phyloP scores from a whole-genome alignment of 768 basidiomycete genomes.

The Termitomyces sp. region DNA sequence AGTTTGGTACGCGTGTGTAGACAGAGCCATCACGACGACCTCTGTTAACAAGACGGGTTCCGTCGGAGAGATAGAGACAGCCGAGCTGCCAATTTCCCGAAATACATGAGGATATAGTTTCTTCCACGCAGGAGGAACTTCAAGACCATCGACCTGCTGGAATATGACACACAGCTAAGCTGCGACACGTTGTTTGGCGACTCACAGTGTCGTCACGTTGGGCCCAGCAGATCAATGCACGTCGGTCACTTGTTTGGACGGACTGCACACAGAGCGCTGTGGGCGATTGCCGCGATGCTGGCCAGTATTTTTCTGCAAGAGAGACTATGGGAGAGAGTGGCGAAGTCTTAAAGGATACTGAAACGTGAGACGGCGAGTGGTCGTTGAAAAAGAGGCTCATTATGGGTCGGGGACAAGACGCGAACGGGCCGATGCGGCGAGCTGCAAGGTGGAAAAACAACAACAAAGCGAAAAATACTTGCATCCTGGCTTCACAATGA shows the following conservation, averaged over 20 bases:
- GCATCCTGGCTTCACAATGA: constrained; percentile 5
- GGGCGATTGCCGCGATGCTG: constrained; percentile 8
- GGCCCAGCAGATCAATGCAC: constrained; percentile 26
- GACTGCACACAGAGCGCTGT: constrained; percentile 13
- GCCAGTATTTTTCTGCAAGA: constrained; percentile 28
- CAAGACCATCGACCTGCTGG: constrained; percentile 25
- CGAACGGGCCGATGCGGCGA: background rate
- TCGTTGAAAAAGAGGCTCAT: constrained; percentile 26
- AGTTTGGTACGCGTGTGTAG: constrained; percentile 39
- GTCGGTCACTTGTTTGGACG: constrained; percentile 1
- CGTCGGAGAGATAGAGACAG: constrained; percentile 17
- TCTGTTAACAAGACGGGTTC: constrained; percentile 38
- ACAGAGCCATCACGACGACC: constrained; percentile 46
- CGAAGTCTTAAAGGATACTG: constrained; percentile 20
- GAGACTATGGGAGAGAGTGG: constrained; percentile 18
- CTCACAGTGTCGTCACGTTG: constrained; percentile 31
- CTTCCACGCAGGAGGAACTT: constrained; percentile 38
- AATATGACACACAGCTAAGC: background rate
- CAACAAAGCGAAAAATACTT: constrained; percentile 11
- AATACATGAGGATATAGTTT: constrained; percentile 30
- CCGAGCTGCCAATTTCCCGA: constrained; percentile 2
- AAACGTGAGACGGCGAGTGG: constrained; percentile 14
- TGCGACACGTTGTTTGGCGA: constrained; percentile 5
- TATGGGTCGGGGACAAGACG: constrained; percentile 4
- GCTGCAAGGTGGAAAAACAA: constrained; percentile 7